Conservation (phyloP, 2,329 filamentous ascomycete genomes). For the Hypoxylon sp. region DNA sequence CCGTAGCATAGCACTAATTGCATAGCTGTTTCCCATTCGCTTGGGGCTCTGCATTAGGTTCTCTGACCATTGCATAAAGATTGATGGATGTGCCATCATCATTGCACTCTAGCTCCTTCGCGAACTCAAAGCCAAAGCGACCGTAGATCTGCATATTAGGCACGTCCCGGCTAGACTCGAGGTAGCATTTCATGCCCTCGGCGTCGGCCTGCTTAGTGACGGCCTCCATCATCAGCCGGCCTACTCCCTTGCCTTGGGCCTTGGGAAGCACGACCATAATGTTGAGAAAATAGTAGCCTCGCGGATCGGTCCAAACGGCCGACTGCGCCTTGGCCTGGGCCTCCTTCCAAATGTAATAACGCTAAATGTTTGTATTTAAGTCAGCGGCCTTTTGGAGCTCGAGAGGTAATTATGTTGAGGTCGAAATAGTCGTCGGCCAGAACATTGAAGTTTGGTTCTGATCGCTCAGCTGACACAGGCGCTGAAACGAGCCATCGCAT, state of each 20-base stretch:
- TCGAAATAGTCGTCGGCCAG: slow-evolving; percentile 17
- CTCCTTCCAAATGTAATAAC: slow-evolving; percentile 81
- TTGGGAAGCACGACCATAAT: slow-evolving; percentile 78
- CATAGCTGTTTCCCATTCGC: slow-evolving; percentile 30
- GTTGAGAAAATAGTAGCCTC: slow-evolving; percentile 83
- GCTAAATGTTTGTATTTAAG: slow-evolving; percentile 53
- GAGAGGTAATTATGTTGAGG: slow-evolving; percentile 14
- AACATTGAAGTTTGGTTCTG: slow-evolving; percentile 25
- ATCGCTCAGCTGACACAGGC: slow-evolving; percentile 41
- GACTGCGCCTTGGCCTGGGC: slow-evolving; percentile 73
- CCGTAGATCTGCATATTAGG: slow-evolving; percentile 81
- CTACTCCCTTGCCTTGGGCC: slow-evolving; percentile 76
- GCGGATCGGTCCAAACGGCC: slow-evolving; percentile 74
- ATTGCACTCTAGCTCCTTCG: slow-evolving; percentile 76
- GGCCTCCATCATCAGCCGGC: slow-evolving; percentile 73
- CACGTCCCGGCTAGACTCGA: slow-evolving; percentile 77
- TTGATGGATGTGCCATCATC: slow-evolving; percentile 71
- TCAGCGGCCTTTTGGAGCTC: slow-evolving; percentile 38
- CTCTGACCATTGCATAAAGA: slow-evolving; percentile 65
- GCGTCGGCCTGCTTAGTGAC: slow-evolving; percentile 75
- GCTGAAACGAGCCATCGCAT: slow-evolving; percentile 44
- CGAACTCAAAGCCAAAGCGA: slow-evolving; percentile 76
- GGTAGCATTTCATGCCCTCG: slow-evolving; percentile 75
- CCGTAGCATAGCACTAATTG: not conserved
- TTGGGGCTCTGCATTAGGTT: slow-evolving; percentile 52